Percentiles rank a stretch among this genome's conserved stretches.
phyloP scores from a whole-genome alignment of 2,329 filamentous ascomycete species.

The Aphanocladium album region DNA sequence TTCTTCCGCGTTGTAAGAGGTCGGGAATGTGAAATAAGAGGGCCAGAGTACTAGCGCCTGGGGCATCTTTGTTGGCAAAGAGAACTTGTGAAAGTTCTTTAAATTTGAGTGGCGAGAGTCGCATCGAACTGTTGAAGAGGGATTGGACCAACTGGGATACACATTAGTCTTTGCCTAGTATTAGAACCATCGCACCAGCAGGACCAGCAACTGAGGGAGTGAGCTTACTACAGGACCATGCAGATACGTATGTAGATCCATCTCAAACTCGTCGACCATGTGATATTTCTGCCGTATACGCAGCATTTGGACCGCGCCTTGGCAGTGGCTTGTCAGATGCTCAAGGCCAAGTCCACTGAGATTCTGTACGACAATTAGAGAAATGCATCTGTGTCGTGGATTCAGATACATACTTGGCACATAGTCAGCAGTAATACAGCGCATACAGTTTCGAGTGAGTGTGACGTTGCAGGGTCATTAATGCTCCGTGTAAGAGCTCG shows the following conservation, averaged over 20 bases:
- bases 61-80: background rate
- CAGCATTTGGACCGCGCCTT: constrained; percentile 6
- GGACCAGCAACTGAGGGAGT: background rate
- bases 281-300: background rate
- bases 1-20: background rate
- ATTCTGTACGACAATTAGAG: constrained; percentile 1
- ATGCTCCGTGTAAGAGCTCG: background rate
- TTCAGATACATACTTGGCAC: constrained; percentile 1
- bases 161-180: background rate
- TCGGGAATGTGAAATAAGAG: constrained; percentile 1
- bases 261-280: background rate
- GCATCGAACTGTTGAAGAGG: constrained; percentile 7
- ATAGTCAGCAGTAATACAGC: constrained; percentile 5
- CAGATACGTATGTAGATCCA: background rate
- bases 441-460: constrained; percentile 4
- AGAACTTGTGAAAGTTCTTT: background rate
- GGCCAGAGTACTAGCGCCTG: background rate
- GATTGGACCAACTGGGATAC: background rate
- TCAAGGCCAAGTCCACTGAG: constrained; percentile 5
- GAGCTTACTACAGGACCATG: constrained; percentile 2
- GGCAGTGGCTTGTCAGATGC: constrained; percentile 10
- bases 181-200: no score
- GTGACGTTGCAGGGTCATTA: background rate
- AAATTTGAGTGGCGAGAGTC: background rate
- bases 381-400: background rate